phyloP scores from a whole-genome alignment of 495 filamentous ascomycete genomes.

The Penicillium desertorum region DNA sequence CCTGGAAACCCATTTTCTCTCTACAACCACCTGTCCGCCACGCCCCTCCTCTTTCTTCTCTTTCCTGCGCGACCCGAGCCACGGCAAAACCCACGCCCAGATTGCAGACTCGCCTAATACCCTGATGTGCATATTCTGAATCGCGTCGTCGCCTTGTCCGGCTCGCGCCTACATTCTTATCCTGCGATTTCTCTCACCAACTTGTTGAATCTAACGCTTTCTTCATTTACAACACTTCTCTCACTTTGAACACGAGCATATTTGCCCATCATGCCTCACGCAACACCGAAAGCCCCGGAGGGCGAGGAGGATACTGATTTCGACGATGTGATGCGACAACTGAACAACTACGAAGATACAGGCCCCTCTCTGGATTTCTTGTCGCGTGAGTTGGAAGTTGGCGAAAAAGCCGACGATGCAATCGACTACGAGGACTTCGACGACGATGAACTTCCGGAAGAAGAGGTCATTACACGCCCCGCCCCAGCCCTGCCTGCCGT shows the following conservation, averaged over 20 bases:
- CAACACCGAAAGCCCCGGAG: conserved; percentile 36
- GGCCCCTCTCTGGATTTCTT: conserved; percentile 46
- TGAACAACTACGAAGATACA: conserved; percentile 41
- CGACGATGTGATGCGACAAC: conserved; percentile 51
- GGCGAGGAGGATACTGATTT: conserved; percentile 47
- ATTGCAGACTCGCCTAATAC: background rate
- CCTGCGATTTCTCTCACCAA: background rate
- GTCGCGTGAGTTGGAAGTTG: conserved; percentile 53
- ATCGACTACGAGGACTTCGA: conserved; percentile 86
- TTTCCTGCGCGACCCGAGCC: background rate
- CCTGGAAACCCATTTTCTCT: conserved; percentile 12
- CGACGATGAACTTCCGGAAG: conserved; percentile 69
- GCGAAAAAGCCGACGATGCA: conserved; percentile 77
- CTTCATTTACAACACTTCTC: background rate
- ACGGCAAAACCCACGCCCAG: background rate
- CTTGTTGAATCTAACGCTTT: background rate
- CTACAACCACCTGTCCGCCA: conserved; percentile 4
- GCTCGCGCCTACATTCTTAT: conserved; percentile 9
- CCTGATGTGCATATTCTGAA: conserved; percentile 17
- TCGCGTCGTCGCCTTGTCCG: conserved; percentile 10
- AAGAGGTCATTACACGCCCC: conserved; percentile 47
- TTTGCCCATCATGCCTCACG: conserved; percentile 48
- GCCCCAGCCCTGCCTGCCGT: conserved; percentile 9
- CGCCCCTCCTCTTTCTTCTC: conserved; percentile 1
- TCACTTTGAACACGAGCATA: background rate